A percentile compares a stretch with the other conserved stretches of the same genome.
Evolutionary conservation across 352 stramenopile genomes (phyloP).

Genomic region (Phytopythium vexans): DNA sequence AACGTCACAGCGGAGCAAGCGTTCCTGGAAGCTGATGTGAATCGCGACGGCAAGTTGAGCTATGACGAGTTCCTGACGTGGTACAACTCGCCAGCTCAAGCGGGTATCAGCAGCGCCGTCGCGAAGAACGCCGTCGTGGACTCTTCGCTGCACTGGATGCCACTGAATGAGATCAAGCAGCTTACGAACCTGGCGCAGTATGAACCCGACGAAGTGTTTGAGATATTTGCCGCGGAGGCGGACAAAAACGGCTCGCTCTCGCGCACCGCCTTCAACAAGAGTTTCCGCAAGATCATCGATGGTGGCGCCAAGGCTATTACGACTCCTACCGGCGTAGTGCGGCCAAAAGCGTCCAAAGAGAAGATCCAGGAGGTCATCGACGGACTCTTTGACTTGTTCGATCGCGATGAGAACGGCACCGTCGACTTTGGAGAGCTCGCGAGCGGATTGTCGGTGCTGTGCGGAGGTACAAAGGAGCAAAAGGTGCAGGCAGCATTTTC

Average conservation of each 20-base stretch:
- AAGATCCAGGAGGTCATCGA: constrained; percentile 62
- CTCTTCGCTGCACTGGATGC: constrained; percentile 77
- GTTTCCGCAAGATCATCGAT: constrained; percentile 67
- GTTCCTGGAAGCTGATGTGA: constrained; percentile 80
- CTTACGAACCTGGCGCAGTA: constrained; percentile 78
- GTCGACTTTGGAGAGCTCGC: constrained; percentile 86
- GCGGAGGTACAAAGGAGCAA: constrained; percentile 80
- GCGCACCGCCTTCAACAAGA: constrained; percentile 69
- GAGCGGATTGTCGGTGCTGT: constrained; percentile 80
- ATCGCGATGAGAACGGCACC: constrained; percentile 60
- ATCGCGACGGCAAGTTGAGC: constrained; percentile 78
- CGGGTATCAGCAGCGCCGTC: constrained; percentile 64
- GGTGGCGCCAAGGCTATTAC: constrained; percentile 6
- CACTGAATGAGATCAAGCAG: constrained; percentile 78
- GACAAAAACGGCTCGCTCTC: constrained; percentile 72
- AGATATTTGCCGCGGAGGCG: constrained; percentile 78
- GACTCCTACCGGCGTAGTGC: neutral
- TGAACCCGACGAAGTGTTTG: constrained; percentile 82
- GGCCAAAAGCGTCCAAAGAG: constrained; percentile 11
- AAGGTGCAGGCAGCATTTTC: constrained; percentile 84
- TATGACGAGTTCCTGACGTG: constrained; percentile 87
- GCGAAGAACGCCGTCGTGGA: constrained; percentile 73
- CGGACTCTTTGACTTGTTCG: constrained; percentile 79
- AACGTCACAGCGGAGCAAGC: constrained; percentile 81
- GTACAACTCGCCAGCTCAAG: constrained; percentile 74